phyloP scores from a whole-genome alignment of 305 asterid species.

The Solanum chacoense region DNA sequence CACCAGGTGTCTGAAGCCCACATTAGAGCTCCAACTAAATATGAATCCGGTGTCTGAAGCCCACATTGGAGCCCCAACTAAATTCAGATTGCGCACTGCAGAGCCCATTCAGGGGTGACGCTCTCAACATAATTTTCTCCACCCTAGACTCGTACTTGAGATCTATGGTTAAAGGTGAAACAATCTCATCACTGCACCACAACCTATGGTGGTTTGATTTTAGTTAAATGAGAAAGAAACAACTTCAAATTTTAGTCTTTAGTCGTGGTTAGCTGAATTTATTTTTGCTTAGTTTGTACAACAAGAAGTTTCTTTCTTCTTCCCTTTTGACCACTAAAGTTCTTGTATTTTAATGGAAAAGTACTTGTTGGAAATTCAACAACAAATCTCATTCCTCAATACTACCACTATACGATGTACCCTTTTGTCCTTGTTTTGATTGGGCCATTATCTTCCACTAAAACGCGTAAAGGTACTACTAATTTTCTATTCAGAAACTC shows the following conservation, averaged over 20 bases:
- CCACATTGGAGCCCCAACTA: too few species aligned
- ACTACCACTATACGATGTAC: neutral
- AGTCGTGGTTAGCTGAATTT: neutral
- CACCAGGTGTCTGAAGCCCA: rapidly evolving
- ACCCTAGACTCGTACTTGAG: too few species aligned
- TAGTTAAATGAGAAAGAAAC: neutral
- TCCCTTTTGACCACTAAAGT: neutral
- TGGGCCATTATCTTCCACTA: neutral
- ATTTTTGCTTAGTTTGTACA: neutral
- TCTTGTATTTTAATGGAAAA: neutral
- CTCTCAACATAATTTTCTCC: too few species aligned
- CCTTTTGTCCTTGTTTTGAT: neutral
- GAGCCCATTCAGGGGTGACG: too few species aligned
- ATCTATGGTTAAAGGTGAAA: too few species aligned
- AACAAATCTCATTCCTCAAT: neutral
- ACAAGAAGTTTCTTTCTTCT: neutral
- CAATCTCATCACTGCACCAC: rapidly evolving
- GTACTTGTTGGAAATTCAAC: neutral
- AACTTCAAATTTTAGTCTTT: neutral
- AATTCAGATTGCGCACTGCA: too few species aligned
- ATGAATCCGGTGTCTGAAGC: too few species aligned
- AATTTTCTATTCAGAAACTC: neutral
- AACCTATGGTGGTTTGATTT: neutral
- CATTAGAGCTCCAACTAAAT: too few species aligned
- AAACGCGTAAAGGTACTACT: constrained; percentile 16